These are phyloP conservation scores for Ophiostoma sp. DNA, from an alignment of 2,329 filamentous ascomycete species.

Conservation along the genomic window DNA sequence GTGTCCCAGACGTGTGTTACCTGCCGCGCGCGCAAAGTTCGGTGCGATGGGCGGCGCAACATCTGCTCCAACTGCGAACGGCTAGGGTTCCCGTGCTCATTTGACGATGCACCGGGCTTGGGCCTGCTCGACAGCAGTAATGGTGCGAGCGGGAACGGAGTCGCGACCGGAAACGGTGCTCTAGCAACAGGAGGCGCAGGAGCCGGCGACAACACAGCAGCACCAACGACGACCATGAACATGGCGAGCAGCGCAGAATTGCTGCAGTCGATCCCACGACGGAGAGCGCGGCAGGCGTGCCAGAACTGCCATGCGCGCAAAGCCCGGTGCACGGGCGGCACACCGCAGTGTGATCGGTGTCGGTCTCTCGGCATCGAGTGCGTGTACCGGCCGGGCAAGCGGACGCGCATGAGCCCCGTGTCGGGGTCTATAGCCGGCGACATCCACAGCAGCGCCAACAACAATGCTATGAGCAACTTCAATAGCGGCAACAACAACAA, in stretches of 20 bases:
- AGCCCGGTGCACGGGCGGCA: slow-evolving; percentile 54
- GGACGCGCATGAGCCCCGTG: slow-evolving; percentile 30
- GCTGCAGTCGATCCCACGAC: slow-evolving; percentile 43
- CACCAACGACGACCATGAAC: neutral
- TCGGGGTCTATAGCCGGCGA: slow-evolving; percentile 17
- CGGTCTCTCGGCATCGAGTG: slow-evolving; percentile 51
- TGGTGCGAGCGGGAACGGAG: slow-evolving; percentile 23
- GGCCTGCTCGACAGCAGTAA: slow-evolving; percentile 42
- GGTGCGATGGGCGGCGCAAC: slow-evolving; percentile 50
- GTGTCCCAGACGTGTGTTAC: slow-evolving; percentile 49
- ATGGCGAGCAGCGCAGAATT: slow-evolving; percentile 22
- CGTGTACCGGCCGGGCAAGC: slow-evolving; percentile 49
- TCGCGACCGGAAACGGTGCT: neutral
- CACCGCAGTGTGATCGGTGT: slow-evolving; percentile 50
- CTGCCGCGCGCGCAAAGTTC: slow-evolving; percentile 53
- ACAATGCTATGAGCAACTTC: slow-evolving; percentile 1
- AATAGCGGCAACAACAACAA: slow-evolving; percentile 28
- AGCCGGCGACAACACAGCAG: neutral
- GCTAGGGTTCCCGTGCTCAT: slow-evolving; percentile 53
- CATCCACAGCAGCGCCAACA: neutral
- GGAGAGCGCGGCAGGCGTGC: slow-evolving; percentile 53
- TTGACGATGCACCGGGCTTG: slow-evolving; percentile 39
- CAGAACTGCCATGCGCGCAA: slow-evolving; percentile 55
- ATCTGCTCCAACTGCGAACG: slow-evolving; percentile 56
- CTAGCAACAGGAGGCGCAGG: neutral